These are phyloP conservation scores for Cercospora canescens DNA, from an alignment of 2,329 filamentous ascomycete species.

Conservation along the genomic window DNA sequence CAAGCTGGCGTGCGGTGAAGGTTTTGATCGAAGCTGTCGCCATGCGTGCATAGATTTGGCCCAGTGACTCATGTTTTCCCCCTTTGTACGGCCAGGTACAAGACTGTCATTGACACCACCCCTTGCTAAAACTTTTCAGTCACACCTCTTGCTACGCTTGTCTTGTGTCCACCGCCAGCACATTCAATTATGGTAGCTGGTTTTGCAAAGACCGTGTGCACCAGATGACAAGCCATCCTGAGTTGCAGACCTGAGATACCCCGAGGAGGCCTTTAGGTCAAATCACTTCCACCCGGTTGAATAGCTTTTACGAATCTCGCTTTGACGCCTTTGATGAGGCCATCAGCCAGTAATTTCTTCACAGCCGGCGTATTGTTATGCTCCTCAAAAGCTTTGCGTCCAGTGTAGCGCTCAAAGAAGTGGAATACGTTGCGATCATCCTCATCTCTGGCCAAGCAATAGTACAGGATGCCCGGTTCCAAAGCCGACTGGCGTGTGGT, in stretches of 20 bases:
- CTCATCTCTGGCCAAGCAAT: slow-evolving; percentile 32
- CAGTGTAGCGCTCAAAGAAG: slow-evolving; percentile 38
- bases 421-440: slow-evolving; percentile 37
- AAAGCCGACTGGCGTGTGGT: slow-evolving; percentile 30
- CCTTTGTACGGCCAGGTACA: too few relatives aligned
- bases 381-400: slow-evolving; percentile 32
- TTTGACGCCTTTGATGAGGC: slow-evolving; percentile 14
- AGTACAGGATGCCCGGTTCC: slow-evolving; percentile 35
- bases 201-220: too few relatives aligned
- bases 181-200: too few relatives aligned
- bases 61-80: too few relatives aligned
- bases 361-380: slow-evolving; percentile 35
- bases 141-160: too few relatives aligned
- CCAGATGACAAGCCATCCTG: too few relatives aligned
- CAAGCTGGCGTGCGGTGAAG: too few relatives aligned
- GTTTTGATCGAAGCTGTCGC: too few relatives aligned
- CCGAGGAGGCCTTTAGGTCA: not conserved
- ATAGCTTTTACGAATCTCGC: slow-evolving; percentile 15
- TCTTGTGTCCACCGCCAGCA: too few relatives aligned
- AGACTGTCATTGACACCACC: too few relatives aligned
- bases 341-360: slow-evolving; percentile 30
- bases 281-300: not conserved
- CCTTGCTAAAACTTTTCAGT: too few relatives aligned
- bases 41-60: too few relatives aligned
- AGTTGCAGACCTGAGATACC: not conserved